phyloP scores from a whole-genome alignment of 768 basidiomycete species.

The Amanita rubescens region DNA sequence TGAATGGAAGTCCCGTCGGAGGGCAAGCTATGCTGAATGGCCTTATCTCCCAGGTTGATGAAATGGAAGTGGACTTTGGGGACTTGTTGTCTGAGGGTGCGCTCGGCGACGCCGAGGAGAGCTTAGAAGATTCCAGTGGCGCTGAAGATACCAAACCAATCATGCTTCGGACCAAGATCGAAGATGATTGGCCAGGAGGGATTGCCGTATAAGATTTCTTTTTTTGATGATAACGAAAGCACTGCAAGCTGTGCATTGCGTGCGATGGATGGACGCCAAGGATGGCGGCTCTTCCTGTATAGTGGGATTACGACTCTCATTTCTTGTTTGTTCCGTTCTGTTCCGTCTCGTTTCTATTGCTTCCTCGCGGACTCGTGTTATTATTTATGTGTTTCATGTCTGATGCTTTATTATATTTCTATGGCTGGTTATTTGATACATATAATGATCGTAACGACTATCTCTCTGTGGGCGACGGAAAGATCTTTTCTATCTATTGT shows the following conservation, averaged over 20 bases:
- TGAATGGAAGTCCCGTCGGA: neutral
- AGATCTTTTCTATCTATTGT: no score
- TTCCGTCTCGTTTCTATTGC: neutral
- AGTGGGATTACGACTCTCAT: neutral
- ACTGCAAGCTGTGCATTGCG: neutral
- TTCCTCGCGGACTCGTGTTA: neutral
- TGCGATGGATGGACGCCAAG: neutral
- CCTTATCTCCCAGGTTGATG: neutral
- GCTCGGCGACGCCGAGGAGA: neutral
- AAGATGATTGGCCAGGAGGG: conserved; percentile 3
- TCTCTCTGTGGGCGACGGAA: neutral
- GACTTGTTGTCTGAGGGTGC: neutral
- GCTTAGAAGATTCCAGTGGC: neutral
- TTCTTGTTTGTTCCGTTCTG: neutral
- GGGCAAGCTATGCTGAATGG: neutral
- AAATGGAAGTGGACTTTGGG: neutral
- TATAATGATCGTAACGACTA: neutral
- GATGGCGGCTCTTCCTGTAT: neutral
- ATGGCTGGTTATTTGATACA: neutral
- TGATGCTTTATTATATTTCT: neutral
- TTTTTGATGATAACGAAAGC: neutral
- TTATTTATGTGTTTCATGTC: neutral
- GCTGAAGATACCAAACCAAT: neutral
- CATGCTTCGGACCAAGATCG: neutral
- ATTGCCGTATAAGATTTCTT: neutral